Evolutionary conservation across 352 stramenopile species (phyloP), one percentile per base, ranked within the genome.

Genomic region (Elongisporangium senticosum): DNA sequence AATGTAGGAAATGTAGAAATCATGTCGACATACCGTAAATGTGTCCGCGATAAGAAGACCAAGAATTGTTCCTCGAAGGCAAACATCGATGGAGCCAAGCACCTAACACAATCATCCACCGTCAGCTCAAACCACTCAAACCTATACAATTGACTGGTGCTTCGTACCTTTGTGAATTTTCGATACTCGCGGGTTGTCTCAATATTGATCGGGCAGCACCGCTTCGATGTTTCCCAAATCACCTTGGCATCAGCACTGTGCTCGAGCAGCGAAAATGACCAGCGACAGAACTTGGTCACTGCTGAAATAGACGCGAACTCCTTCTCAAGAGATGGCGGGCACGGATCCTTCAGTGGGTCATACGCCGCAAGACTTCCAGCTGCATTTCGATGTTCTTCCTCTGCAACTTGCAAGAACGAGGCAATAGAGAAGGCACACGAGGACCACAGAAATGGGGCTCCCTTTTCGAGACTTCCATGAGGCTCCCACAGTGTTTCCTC

Each of bases 401-500:
- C 81, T 2, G 68, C 81, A 14, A 90, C 75, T 17, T 71, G 72
- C 19, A 93, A 63, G 57, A 93, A 93, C 7, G 86, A 86, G 11
- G 83, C 84, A 24, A 95, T 57, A 0, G 86, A 90, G 59, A 87
- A 94, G 0, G 83, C 86, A 56, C 84, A 93, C 11, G 86, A 73
- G 10, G 86, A 91, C 86, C 86, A 95, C 21, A 95, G 57, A 62
- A 88, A 95, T 20, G 86, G 86, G 10, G 83, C 86, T 2, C 83
- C 83, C 62, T 93, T 95, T 64, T 95, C 86, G 19, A 95, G 61
- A 49, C 82, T 95, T 5, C 83, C 86, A 49, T 95, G 86, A 7
- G 86, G 86, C 17, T 95, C 86, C 86, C 86, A 95, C 19, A 95
- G 59, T 6, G 81, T 93, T 40, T 93, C 82, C 62, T 95, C 86